phyloP scores from a whole-genome alignment of 2,329 filamentous ascomycete genomes.

The Claviceps maximensis region DNA sequence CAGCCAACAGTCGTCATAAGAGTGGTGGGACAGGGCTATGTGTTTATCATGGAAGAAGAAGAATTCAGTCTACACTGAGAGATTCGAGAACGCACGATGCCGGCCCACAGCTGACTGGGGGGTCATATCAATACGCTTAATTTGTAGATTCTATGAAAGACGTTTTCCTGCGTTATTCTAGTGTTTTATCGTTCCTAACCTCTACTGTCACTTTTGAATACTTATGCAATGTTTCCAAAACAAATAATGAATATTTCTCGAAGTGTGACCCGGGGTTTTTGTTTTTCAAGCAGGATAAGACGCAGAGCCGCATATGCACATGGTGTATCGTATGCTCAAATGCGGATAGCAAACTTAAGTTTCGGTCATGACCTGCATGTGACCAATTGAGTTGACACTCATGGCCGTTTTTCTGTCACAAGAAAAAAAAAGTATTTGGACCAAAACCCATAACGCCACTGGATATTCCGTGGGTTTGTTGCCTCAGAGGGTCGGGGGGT shows the following conservation, averaged over 20 bases:
- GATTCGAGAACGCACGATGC: neutral
- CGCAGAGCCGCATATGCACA: neutral
- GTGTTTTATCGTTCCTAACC: neutral
- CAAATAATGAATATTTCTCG: neutral
- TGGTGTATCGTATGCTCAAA: neutral
- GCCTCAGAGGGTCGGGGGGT: no score
- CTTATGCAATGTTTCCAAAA: neutral
- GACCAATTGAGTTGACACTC: no score
- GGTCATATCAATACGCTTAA: neutral
- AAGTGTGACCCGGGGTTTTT: no score
- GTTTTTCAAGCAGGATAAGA: no score
- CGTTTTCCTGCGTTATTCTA: neutral
- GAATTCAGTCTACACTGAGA: constrained; percentile 4
- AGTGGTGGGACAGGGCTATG: constrained; percentile 35
- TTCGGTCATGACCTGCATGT: no score
- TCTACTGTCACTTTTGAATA: neutral
- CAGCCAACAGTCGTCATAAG: constrained; percentile 30
- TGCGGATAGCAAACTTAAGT: neutral
- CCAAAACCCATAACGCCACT: no score
- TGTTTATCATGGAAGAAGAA: constrained; percentile 33
- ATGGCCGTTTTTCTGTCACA: no score
- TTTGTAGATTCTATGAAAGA: neutral
- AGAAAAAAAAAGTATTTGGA: no score
- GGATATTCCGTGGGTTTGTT: no score
- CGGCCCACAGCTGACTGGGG: neutral